These are phyloP conservation scores for Arabis alpina DNA, from an alignment of 345 rosid species.

Conservation along the genomic window DNA sequence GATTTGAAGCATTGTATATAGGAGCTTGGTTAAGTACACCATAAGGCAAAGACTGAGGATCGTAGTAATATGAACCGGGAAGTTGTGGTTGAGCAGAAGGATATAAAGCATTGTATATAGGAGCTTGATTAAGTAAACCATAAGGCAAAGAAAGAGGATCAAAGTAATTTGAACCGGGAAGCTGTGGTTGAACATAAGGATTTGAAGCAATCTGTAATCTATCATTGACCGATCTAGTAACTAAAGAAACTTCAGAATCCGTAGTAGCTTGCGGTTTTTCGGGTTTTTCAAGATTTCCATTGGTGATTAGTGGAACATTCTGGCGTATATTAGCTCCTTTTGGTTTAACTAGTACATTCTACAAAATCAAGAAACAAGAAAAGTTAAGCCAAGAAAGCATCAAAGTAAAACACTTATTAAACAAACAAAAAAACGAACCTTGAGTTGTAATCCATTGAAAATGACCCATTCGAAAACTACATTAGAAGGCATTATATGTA, in stretches of 20 bases:
- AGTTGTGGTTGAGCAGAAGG: too few relatives aligned
- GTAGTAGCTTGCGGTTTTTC: constrained; percentile 16
- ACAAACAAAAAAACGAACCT: constrained; percentile 39
- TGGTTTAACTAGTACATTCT: constrained; percentile 20
- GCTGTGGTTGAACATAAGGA: not conserved
- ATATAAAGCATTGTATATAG: too few relatives aligned
- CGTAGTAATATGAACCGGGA: too few relatives aligned
- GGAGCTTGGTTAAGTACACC: not conserved
- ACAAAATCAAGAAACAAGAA: not conserved
- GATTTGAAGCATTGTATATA: not conserved
- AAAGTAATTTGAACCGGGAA: not conserved
- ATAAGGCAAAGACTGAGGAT: too few relatives aligned
- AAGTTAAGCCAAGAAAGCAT: not conserved
- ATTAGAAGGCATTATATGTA: constrained; percentile 44
- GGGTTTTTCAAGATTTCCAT: constrained; percentile 7
- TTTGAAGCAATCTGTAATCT: not conserved
- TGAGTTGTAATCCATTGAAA: constrained; percentile 50
- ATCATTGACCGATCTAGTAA: constrained; percentile 30
- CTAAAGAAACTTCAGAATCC: constrained; percentile 25
- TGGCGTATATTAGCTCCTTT: not conserved
- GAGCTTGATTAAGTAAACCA: constrained; percentile 6
- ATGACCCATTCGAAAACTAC: constrained; percentile 49
- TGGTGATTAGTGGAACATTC: not conserved
- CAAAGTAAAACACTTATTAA: not conserved
- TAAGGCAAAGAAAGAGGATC: not conserved